phyloP scores from a whole-genome alignment of 2,329 filamentous ascomycete genomes.

The Microsporum audouinii region DNA sequence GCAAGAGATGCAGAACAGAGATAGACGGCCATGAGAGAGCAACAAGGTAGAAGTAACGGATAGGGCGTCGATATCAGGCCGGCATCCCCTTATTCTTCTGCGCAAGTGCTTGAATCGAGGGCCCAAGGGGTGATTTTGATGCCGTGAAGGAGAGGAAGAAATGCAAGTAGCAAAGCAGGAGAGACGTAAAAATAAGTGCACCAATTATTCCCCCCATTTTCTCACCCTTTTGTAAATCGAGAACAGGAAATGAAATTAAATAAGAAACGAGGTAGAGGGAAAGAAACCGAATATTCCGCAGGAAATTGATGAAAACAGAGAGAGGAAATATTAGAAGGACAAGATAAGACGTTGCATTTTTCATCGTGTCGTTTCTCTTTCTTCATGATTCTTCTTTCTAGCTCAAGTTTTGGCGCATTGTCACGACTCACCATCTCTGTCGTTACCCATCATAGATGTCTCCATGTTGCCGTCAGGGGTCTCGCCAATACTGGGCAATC shows the following conservation, averaged over 20 bases:
- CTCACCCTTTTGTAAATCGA: background rate
- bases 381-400: background rate
- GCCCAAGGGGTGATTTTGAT: too few species aligned
- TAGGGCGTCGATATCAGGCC: too few species aligned
- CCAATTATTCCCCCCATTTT: background rate
- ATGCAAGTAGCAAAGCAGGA: background rate
- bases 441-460: background rate
- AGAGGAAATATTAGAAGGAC: background rate
- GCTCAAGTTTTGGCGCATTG: background rate
- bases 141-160: background rate
- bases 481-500: slow-evolving; percentile 18
- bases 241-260: background rate
- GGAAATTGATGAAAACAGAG: background rate
- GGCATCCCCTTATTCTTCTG: too few species aligned
- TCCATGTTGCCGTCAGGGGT: slow-evolving; percentile 14
- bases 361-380: background rate
- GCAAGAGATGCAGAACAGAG: background rate
- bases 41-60: too few species aligned
- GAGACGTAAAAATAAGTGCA: background rate
- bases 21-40: too few species aligned
- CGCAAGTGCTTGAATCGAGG: too few species aligned
- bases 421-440: background rate
- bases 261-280: background rate
- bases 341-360: background rate
- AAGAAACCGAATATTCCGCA: background rate